Base-by-base conservation (phyloP, 805 yeast species). In the Phaffomyces antillensis region DNA sequence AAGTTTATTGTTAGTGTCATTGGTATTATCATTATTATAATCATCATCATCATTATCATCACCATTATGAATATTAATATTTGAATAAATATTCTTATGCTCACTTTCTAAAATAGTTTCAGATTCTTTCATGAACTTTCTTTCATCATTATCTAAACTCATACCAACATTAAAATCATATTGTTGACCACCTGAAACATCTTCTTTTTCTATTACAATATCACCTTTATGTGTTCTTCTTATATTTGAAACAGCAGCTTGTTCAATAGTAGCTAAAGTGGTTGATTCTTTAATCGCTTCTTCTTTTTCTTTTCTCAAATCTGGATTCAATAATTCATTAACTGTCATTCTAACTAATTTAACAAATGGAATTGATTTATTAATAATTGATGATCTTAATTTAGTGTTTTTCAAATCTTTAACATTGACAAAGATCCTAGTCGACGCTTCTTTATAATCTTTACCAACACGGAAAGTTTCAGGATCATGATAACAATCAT, bases 171-270 rank as follows among this genome's bases (percentile, higher is more conserved):
- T 56, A 34, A 56, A 51, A 44, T 65, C 68, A 34, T 30, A 52
- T 35, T 54, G 58, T 36, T 52, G 54, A 23, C 46, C 46, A 5
- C 39, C 40, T 6, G 41, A 10, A 7, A 43, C 16, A 9, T 51
- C 76, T 23, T 71, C 76, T 36, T 63, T 67, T 45, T 84, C 95
- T 7, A 86, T 72, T n/a, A 85, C 61, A 57, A 85, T 90, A 49
- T 89, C 96, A 24, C 96, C 96, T 61, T 84, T 86, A 60, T 88
- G 96, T 4, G 96, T 86, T 55, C 88, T 73, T 52, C 87, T 72
- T 52, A 86, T 77, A 38, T 81, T 73, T 16, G 88, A 88, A 30
- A 71, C 77, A 35, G 70, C 74, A 33, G 75, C 77, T 23, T 64
- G 72, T 37, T 81, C 80, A 41, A 89, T 65, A 13, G 89, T 84